Percentiles rank a stretch among this genome's conserved stretches.
phyloP scores from a whole-genome alignment of 495 filamentous ascomycete species.

The Sphaerosporella brunnea region DNA sequence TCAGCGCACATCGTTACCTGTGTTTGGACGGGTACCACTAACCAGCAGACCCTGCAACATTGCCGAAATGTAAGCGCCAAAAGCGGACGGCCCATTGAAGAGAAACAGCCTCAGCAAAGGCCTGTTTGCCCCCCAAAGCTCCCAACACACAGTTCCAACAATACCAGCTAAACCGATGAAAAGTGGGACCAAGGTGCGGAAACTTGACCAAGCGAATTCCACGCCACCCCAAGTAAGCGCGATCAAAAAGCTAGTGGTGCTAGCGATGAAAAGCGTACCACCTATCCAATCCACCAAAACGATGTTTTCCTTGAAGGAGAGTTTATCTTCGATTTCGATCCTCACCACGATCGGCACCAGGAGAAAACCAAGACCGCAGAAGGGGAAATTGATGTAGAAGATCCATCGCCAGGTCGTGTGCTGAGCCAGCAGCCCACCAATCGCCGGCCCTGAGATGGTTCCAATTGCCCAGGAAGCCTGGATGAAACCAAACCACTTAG shows the following conservation, averaged over 20 bases:
- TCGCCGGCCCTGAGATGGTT: constrained; percentile 45
- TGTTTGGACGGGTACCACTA: constrained; percentile 32
- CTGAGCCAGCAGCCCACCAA: constrained; percentile 51
- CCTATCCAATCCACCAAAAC: constrained; percentile 27
- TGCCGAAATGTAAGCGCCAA: constrained; percentile 25
- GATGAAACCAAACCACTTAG: constrained; percentile 31
- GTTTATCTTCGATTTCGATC: constrained; percentile 9
- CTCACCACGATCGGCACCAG: constrained; percentile 30
- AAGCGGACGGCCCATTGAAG: constrained; percentile 28
- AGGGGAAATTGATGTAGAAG: constrained; percentile 32
- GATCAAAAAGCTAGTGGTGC: constrained; percentile 33
- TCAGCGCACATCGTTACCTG: no score
- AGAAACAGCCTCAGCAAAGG: constrained; percentile 38
- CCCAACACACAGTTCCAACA: constrained; percentile 27
- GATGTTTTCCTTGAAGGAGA: constrained; percentile 8
- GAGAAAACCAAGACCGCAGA: constrained; percentile 28
- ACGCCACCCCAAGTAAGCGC: constrained; percentile 40
- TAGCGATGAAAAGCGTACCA: constrained; percentile 36
- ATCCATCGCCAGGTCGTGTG: constrained; percentile 43
- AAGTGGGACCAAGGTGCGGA: constrained; percentile 33
- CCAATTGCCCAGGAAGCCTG: constrained; percentile 44
- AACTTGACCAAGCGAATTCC: constrained; percentile 35
- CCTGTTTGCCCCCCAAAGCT: constrained; percentile 30
- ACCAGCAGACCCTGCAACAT: constrained; percentile 30
- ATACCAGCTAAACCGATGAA: constrained; percentile 28